A percentile compares a stretch with the other conserved stretches of the same genome.
These are phyloP conservation scores for Viola odorata DNA, from an alignment of 345 rosid genomes.

Conservation along the genomic window DNA sequence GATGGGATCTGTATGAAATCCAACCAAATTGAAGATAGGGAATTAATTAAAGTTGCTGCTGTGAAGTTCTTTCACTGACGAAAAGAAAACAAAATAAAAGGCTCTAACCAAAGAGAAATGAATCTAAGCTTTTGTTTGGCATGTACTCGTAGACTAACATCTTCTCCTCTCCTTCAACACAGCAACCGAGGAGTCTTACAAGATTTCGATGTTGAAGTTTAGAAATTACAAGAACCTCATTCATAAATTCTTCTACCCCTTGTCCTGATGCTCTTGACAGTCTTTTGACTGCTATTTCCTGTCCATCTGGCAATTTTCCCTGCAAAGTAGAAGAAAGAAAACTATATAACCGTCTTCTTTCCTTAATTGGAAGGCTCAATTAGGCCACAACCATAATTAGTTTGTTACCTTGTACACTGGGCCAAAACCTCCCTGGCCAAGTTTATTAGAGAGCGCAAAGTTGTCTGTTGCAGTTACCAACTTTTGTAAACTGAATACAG, in stretches of 20 bases:
- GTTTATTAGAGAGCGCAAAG: slow-evolving; percentile 21
- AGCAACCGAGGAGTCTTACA: slow-evolving; percentile 31
- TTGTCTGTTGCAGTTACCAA: slow-evolving; percentile 24
- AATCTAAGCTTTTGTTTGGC: slow-evolving; percentile 34
- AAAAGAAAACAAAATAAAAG: not conserved
- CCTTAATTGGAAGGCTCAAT: too few species aligned
- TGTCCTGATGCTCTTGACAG: slow-evolving; percentile 24
- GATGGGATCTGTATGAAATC: slow-evolving; percentile 1
- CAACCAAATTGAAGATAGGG: not conserved
- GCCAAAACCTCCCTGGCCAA: slow-evolving; percentile 43
- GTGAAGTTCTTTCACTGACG: not conserved
- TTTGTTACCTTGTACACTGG: slow-evolving; percentile 32
- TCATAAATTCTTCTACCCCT: slow-evolving; percentile 34
- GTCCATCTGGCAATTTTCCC: slow-evolving; percentile 24
- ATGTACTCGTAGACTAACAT: slow-evolving; percentile 33
- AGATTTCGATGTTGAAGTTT: slow-evolving; percentile 38
- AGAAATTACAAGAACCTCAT: slow-evolving; percentile 32
- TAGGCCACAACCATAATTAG: not conserved
- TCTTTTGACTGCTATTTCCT: slow-evolving; percentile 38
- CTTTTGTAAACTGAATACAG: slow-evolving; percentile 19
- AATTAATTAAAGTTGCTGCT: not conserved
- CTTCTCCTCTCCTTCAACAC: slow-evolving; percentile 29
- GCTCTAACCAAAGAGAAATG: slow-evolving; percentile 25
- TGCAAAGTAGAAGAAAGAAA: not conserved
- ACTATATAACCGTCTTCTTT: not conserved